A percentile compares a stretch with the other conserved stretches of the same genome.
phyloP scores from a whole-genome alignment of 768 basidiomycete genomes.

The Psilocybe sp. region DNA sequence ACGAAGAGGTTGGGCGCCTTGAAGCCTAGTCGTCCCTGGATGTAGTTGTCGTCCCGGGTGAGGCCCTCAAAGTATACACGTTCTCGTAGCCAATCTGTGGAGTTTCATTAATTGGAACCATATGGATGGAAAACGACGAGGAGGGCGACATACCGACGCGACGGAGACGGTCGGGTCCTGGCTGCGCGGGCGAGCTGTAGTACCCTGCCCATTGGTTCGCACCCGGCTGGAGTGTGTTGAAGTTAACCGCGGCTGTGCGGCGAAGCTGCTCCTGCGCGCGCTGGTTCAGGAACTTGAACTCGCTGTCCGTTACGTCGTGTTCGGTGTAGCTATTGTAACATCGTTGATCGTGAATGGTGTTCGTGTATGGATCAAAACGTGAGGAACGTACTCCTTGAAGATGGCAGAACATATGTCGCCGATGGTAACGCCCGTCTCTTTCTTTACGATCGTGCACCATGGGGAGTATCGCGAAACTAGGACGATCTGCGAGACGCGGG shows the following conservation, averaged over 20 bases:
- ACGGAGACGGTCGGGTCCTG: conserved; percentile 47
- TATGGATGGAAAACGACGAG: neutral
- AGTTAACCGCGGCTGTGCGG: conserved; percentile 48
- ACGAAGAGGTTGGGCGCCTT: conserved; percentile 78
- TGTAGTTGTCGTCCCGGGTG: conserved; percentile 57
- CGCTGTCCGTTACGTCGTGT: conserved; percentile 60
- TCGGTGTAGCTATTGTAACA: conserved; percentile 58
- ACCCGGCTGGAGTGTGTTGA: conserved; percentile 15
- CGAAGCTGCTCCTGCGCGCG: conserved; percentile 73
- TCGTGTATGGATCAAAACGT: neutral
- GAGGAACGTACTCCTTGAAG: conserved; percentile 68
- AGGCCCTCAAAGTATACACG: conserved; percentile 68
- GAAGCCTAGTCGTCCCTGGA: conserved; percentile 62
- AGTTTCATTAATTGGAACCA: neutral
- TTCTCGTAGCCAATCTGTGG: conserved; percentile 75
- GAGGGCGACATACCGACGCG: conserved; percentile 54
- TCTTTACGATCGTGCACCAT: conserved; percentile 77
- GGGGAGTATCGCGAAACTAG: conserved; percentile 62
- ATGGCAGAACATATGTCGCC: conserved; percentile 68
- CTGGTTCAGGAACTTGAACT: conserved; percentile 56
- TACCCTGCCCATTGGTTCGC: conserved; percentile 33
- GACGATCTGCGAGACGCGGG: conserved; percentile 57
- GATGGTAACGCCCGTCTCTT: conserved; percentile 71
- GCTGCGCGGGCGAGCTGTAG: conserved; percentile 42
- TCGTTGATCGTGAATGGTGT: neutral